Percentiles rank a stretch among this genome's conserved stretches.
Evolutionary conservation across 768 basidiomycete species (phyloP).

Genomic region (Termitomyces sp.): DNA sequence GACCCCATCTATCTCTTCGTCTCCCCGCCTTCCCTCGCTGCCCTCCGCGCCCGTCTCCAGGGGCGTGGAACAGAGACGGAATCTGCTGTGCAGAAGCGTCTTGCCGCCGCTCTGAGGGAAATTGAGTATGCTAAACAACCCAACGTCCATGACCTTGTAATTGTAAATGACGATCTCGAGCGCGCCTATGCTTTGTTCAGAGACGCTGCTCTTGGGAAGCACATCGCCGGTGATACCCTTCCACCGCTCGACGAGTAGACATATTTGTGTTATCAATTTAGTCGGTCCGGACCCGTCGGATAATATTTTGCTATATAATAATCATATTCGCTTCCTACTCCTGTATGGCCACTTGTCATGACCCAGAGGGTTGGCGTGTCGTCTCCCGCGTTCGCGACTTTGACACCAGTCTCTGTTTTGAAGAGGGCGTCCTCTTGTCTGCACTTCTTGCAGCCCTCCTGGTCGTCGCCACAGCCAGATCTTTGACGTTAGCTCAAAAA

Average conservation of each 20-base stretch:
- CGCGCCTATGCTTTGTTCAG: slow-evolving; percentile 76
- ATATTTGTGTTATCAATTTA: too few relatives aligned
- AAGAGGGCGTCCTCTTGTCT: slow-evolving; percentile 65
- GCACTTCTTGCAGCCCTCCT: slow-evolving; percentile 41
- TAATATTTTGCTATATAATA: not conserved
- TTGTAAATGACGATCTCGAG: slow-evolving; percentile 89
- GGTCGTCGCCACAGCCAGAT: slow-evolving; percentile 32
- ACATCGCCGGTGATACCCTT: slow-evolving; percentile 52
- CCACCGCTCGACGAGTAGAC: slow-evolving; percentile 53
- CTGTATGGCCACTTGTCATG: slow-evolving; percentile 40
- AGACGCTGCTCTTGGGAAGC: slow-evolving; percentile 68
- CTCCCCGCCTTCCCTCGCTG: slow-evolving; percentile 76
- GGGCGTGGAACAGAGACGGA: slow-evolving; percentile 83
- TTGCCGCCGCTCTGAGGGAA: slow-evolving; percentile 74
- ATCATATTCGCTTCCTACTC: slow-evolving; percentile 1
- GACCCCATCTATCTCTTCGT: slow-evolving; percentile 90
- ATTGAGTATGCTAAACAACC: slow-evolving; percentile 78
- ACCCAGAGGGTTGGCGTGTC: slow-evolving; percentile 61
- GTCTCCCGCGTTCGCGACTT: slow-evolving; percentile 57
- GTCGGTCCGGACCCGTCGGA: not conserved
- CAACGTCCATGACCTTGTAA: slow-evolving; percentile 70
- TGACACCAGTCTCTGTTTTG: slow-evolving; percentile 78
- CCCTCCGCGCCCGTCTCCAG: slow-evolving; percentile 63
- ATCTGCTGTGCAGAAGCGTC: slow-evolving; percentile 63
- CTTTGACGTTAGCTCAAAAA: slow-evolving; percentile 24